Conservation (phyloP, 768 basidiomycete species). For the Calocybe gangraenosa region DNA sequence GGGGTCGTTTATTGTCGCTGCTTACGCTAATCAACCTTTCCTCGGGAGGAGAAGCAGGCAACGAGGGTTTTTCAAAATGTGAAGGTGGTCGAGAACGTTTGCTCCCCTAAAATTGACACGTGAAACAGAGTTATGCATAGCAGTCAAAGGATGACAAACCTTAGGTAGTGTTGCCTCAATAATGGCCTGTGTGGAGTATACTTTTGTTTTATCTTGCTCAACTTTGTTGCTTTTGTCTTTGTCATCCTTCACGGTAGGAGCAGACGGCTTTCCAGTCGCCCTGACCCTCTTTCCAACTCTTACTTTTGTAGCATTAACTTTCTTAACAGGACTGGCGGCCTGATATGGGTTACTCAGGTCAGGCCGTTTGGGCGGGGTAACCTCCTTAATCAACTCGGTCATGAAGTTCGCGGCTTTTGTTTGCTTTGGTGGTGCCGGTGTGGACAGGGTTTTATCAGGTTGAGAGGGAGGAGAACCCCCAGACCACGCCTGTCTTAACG, state of each 20-base stretch:
- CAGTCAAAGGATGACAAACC: constrained; percentile 32
- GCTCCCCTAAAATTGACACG: constrained; percentile 49
- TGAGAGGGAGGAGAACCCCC: constrained; percentile 33
- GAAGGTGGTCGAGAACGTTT: constrained; percentile 74
- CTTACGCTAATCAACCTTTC: constrained; percentile 7
- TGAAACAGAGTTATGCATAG: background rate
- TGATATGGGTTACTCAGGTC: constrained; percentile 81
- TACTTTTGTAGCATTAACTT: constrained; percentile 28
- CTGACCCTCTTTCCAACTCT: constrained; percentile 43
- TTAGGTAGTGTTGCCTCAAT: constrained; percentile 78
- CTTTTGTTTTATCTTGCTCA: constrained; percentile 23
- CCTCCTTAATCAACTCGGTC: constrained; percentile 68
- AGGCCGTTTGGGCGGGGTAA: constrained; percentile 57
- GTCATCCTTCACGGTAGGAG: constrained; percentile 23
- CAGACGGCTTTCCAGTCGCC: constrained; percentile 35
- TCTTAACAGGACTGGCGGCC: constrained; percentile 59
- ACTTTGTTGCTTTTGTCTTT: constrained; percentile 21
- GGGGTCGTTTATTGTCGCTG: constrained; percentile 5
- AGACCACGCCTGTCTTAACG: constrained; percentile 72
- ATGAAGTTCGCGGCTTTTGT: constrained; percentile 69
- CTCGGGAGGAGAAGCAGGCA: constrained; percentile 1
- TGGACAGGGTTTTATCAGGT: constrained; percentile 24
- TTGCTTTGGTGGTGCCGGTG: constrained; percentile 35
- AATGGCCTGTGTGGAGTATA: constrained; percentile 57
- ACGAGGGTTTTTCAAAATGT: constrained; percentile 36